phyloP scores from a whole-genome alignment of 192 early-diverging fungal genomes.

The Chytriomyces sp. region DNA sequence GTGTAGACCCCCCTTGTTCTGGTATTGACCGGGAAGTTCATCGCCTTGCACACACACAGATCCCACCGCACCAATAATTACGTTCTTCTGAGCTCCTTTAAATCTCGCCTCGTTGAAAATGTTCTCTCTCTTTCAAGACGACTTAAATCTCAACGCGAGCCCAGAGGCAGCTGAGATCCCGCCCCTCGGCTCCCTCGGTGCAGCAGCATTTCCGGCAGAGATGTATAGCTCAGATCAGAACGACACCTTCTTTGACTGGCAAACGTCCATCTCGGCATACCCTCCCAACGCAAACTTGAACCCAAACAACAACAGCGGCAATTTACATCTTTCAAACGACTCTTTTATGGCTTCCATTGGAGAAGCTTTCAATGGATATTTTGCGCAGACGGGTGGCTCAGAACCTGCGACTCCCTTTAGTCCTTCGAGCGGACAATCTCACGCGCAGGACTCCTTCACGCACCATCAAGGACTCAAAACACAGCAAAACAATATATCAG shows the following conservation, averaged over 20 bases:
- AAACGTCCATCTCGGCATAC: neutral
- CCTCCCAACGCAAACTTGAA: neutral
- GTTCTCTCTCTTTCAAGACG: neutral
- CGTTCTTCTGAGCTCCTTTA: too few species aligned
- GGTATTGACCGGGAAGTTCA: too few species aligned
- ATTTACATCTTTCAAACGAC: neutral
- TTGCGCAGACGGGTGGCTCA: slow-evolving; percentile 17
- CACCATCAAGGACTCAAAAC: neutral
- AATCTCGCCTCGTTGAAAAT: too few species aligned
- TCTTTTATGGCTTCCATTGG: neutral
- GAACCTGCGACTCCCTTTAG: neutral
- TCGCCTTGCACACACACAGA: too few species aligned
- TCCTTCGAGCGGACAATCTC: neutral
- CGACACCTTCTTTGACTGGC: neutral
- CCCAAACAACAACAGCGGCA: neutral
- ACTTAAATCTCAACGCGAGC: too few species aligned
- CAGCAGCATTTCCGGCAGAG: neutral
- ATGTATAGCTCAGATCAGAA: neutral
- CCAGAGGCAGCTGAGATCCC: neutral
- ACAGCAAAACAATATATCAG: neutral
- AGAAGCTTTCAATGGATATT: slow-evolving; percentile 9
- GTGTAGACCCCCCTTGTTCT: too few species aligned
- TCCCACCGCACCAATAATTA: too few species aligned
- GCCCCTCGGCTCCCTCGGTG: neutral
- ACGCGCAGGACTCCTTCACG: neutral